phyloP scores from a whole-genome alignment of 2,329 filamentous ascomycete genomes.

The Westerdykella aurantiaca region DNA sequence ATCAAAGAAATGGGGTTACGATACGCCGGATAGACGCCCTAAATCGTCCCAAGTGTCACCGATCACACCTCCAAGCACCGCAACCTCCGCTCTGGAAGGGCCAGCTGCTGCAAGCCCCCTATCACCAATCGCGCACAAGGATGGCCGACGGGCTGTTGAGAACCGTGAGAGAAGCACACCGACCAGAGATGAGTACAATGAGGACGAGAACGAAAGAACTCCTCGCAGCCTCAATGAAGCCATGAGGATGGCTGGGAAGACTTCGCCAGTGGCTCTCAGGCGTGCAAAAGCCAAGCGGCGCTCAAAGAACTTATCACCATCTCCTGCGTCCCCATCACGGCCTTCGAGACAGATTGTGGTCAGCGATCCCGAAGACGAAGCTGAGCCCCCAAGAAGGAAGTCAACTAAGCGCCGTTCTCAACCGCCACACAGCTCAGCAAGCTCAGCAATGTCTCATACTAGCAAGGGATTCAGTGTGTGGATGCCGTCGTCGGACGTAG shows the following conservation, averaged over 20 bases:
- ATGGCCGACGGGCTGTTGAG: conserved; percentile 3
- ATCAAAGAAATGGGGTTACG: conserved; percentile 43
- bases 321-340: conserved; percentile 15
- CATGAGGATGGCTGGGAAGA: conserved; percentile 24
- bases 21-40: conserved; percentile 26
- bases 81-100: conserved; percentile 27
- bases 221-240: conserved; percentile 36
- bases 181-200: conserved; percentile 8
- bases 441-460: conserved; percentile 20
- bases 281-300: conserved; percentile 38
- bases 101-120: conserved; percentile 10
- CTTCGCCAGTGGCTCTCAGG: conserved; percentile 30
- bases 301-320: conserved; percentile 25
- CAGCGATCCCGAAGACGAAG: conserved; percentile 24
- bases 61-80: conserved; percentile 35
- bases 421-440: conserved; percentile 17
- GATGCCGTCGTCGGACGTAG: conserved; percentile 41
- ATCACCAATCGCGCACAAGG: conserved; percentile 15
- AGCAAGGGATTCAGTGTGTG: conserved; percentile 46
- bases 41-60: conserved; percentile 30
- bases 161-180: not conserved
- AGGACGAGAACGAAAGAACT: conserved; percentile 23
- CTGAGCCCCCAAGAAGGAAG: conserved; percentile 23
- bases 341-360: conserved; percentile 33
- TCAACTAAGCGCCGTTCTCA: conserved; percentile 24